Evolutionary conservation across 139 green algal species (phyloP), one percentile per base, ranked within the genome.

Genomic region (Coccomyxa sp.): DNA sequence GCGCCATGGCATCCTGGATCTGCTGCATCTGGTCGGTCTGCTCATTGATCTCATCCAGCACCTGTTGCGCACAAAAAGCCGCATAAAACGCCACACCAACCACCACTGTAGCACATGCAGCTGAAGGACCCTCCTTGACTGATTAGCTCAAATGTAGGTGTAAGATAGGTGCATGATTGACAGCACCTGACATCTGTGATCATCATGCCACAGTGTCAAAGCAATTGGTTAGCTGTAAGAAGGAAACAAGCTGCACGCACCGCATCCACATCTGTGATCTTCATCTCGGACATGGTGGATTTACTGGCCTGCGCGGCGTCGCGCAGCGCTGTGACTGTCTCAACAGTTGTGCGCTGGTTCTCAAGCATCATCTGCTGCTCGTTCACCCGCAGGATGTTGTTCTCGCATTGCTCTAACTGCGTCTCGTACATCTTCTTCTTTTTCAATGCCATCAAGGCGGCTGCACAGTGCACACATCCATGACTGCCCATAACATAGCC

Each of bases 341-440:
- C 86, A 31, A 92, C 89, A 57, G 89, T 95, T 21, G 92, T 94
- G 28, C 91, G 88, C 86, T 95, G 89, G 82, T 92, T 92, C 91
- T 99, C 96, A 76, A 99, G 91, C 90, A 97, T 95, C 74, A 93
- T 94, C 81, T 94, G 89, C 91, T 99, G 96, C 90, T 99, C 96
- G 45, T 94, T 93, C 1, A 99, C 86, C 21, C 94, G 93, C 83
- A 97, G 89, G 66, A 98, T 94, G 85, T 98, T 94, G 79, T 97
- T 98, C 82, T 95, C 92, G 13, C 98, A 84, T 71, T 93, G 87
- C 59, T 93, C 91, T 23, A 96, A 85, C 90, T 99, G 94, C n/a
- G 51, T 81, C 89, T 98, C 93, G 71, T 95, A 95, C 85, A 98
- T 87, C 84, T 98, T 98, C 86, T 98, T 98, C 89, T 94, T 95